phyloP scores from a whole-genome alignment of 2,329 filamentous ascomycete species.

The Trichoderma sp. region DNA sequence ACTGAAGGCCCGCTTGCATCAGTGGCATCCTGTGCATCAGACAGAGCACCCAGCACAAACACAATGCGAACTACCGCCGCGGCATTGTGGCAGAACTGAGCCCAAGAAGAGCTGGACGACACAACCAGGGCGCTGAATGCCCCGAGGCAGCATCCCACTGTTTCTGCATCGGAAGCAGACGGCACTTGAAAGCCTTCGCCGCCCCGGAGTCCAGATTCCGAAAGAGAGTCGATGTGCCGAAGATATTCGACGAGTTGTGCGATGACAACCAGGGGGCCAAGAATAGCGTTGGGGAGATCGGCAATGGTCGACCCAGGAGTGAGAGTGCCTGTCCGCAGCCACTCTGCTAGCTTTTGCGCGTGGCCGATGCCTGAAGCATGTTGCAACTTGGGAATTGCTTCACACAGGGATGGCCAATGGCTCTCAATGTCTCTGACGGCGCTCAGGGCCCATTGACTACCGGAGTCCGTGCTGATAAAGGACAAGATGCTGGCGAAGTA shows the following conservation, averaged over 20 bases:
- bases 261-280: conserved; percentile 44
- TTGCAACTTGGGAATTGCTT: no score
- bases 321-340: no score
- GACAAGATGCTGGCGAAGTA: no score
- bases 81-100: no score
- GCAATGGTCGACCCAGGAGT: no score
- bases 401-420: no score
- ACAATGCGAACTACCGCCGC: no score
- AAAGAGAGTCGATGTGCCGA: neutral
- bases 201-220: neutral
- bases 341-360: no score
- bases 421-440: no score
- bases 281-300: conserved; percentile 38
- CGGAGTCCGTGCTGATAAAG: no score
- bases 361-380: no score
- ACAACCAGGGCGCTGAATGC: neutral
- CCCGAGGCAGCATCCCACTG: neutral
- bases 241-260: conserved; percentile 44
- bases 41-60: neutral
- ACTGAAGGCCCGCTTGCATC: conserved; percentile 44
- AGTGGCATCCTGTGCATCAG: neutral
- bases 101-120: neutral
- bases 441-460: no score
- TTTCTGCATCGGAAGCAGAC: neutral
- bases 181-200: neutral